Percentiles rank a stretch among this genome's conserved stretches.
Conservation (phyloP, 805 yeast species). For the Isabelozyma rhagii region DNA sequence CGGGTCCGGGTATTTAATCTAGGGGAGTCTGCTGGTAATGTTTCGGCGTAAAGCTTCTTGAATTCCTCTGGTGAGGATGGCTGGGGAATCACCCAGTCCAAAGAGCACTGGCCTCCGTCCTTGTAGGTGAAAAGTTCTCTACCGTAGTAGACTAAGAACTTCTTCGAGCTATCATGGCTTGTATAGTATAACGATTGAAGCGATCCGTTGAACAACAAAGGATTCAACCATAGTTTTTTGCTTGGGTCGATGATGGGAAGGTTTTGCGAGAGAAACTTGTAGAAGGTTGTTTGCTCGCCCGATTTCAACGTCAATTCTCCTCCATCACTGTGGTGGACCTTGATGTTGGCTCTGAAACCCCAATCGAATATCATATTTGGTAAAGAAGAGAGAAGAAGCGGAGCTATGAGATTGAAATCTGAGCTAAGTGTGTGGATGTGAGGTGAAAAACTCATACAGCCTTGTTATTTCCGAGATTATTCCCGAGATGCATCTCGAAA, state of each 20-base stretch:
- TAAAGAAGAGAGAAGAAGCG: too few species aligned
- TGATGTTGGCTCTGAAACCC: conserved; percentile 37
- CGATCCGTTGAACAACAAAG: conserved; percentile 66
- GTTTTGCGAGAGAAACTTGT: conserved; percentile 12
- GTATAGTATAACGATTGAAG: conserved; percentile 75
- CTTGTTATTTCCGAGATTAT: too few species aligned
- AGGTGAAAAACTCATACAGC: too few species aligned
- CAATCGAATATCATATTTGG: conserved; percentile 18
- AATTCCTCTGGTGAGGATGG: conserved; percentile 25
- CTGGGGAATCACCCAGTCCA: conserved; percentile 62
- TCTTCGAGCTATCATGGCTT: conserved; percentile 46
- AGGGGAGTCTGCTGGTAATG: conserved; percentile 33
- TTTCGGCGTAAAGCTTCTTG: conserved; percentile 18
- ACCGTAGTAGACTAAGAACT: conserved; percentile 66
- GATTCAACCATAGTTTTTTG: conserved; percentile 53
- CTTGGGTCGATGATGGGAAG: conserved; percentile 19
- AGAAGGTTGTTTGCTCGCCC: conserved; percentile 3
- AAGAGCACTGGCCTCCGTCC: conserved; percentile 72
- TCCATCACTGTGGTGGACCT: conserved; percentile 20
- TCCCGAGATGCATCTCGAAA: too few species aligned
- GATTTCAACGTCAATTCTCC: conserved; percentile 9
- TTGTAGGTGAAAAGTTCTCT: conserved; percentile 55
- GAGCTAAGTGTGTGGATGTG: too few species aligned
- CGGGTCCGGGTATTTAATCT: conserved; percentile 52
- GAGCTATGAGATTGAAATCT: too few species aligned